Base-by-base conservation (phyloP, 306 rosid genomes). In the Corylus avellana region DNA sequence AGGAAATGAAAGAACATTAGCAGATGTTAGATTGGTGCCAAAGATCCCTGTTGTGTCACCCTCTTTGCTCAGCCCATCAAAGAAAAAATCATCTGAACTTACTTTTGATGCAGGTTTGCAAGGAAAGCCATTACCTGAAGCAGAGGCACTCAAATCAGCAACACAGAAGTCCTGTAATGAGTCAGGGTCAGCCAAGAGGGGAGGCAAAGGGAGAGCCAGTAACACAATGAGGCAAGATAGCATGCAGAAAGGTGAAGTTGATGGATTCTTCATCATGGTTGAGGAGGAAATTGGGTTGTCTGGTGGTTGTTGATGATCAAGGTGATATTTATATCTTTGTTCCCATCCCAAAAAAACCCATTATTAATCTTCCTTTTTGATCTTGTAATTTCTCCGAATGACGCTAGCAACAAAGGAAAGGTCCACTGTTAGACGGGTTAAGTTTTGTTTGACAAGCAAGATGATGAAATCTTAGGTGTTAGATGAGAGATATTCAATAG, bases 141-240 rank as follows among this genome's bases (percentile, higher is more conserved):
- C 1, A 37, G 83, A 12, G 44, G 83, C 76, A 63, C 70, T 79
- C 35, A 61, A 11, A 73, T 76, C 74, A 14, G 84, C 87, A 4
- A 88, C 81, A 14, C 91, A 85, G 27, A 85, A 81, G 83, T 88
- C 89, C 62, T 83, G 89, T 39, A 81, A 75, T 14, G 81, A 83
- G 66, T 85, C 89, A 1, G 86, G 83, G 53, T 88, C 91, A 9
- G 91, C 74, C 6, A 78, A 73, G 27, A 67, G 50, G 16, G 75
- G 77, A 49, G 75, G 83, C 25, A 62, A 32, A 35, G 78, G 79
- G 54, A 79, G 72, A 37, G 79, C 81, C 54, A 77, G 20, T 32
- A 67, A 71, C 66, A 75, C 55, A n/a, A 47, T 25, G 18, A 82
- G 55, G 82, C 74, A 85, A 42, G 74, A 56, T 53, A 67, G 73